Evolutionary conservation across 176 grass and related monocot genomes (phyloP), one percentile per base, ranked within the genome.

Genomic region (Canna indica): DNA sequence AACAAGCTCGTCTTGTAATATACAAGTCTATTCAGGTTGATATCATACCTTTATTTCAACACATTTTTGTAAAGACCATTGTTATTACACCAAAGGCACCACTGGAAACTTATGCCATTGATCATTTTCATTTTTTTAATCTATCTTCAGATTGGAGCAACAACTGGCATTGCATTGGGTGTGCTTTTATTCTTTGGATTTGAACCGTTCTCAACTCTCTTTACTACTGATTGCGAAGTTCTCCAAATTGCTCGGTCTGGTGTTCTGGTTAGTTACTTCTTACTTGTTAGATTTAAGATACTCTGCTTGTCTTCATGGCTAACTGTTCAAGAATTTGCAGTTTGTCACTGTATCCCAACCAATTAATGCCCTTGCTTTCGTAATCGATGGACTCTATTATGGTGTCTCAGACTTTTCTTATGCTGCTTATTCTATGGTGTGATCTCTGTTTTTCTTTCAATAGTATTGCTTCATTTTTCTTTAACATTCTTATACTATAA

Each of bases 271-370:
- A 87, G 52, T 24, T n/a, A n/a, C 60, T 25, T 71, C 36, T 5
- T 47, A 18, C 36, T 44, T 22, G 15, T 27, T 10, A 5, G 24
- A 26, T 16, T 25, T n/a, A 65, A 76, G 35, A 50, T 17, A 41
- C 39, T 31, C 6, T 30, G 2, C 27, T n/a, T 9, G 60, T 67
- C 29, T 31, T 35, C 36, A 11, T 45, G 59, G 22, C 1, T 47
- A 64, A 33, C 79, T 47, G 59, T 68, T 22, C 70, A 29, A 26
- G n/a, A 59, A 42, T 13, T 69, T 82, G 81, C 92, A 96, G 92
- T 96, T 96, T 77, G 88, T 96, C 54, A 62, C 86, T 30, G 29
- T 96, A 85, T 91, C 93, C 53, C 93, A 96, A 71, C 88, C 88
- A 0, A 73, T 85, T 28, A 96, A 96, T 85, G 88, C 86, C 67